A percentile compares a stretch with the other conserved stretches of the same genome.
phyloP scores from a whole-genome alignment of 805 yeast species.

The Candida silvicultrix region DNA sequence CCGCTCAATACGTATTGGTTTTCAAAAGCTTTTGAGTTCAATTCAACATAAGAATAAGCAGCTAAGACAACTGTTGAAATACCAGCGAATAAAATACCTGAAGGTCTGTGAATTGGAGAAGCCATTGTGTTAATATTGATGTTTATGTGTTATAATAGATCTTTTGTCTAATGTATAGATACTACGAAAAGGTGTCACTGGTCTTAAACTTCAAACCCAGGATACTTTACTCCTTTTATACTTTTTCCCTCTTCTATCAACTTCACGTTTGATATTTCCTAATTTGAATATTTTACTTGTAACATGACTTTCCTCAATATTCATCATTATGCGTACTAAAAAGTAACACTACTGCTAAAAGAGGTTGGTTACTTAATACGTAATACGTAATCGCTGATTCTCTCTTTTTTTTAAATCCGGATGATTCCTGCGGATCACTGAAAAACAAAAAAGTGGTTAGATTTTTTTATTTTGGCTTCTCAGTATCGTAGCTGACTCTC shows the following conservation, averaged over 20 bases:
- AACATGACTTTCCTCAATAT: background rate
- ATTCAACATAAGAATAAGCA: constrained; percentile 17
- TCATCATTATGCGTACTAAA: background rate
- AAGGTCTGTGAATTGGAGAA: constrained; percentile 1
- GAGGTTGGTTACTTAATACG: too few relatives aligned
- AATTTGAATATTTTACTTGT: background rate
- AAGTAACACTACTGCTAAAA: too few relatives aligned
- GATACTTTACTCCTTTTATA: background rate
- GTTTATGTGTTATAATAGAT: background rate
- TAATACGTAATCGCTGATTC: too few relatives aligned
- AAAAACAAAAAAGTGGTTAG: background rate
- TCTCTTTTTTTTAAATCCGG: background rate
- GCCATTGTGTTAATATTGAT: constrained; percentile 1
- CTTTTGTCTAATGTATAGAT: too few relatives aligned
- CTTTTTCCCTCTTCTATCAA: background rate
- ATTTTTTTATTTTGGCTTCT: too few relatives aligned
- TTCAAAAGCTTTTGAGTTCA: constrained; percentile 18
- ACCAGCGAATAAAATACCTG: constrained; percentile 6
- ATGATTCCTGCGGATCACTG: background rate
- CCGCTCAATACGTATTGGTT: constrained; percentile 11
- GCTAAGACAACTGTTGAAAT: constrained; percentile 16
- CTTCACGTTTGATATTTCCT: background rate
- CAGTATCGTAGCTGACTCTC: too few relatives aligned
- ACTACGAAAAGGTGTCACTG: too few relatives aligned
- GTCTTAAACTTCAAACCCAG: background rate